Evolutionary conservation across 2,329 filamentous ascomycete genomes (phyloP).

Genomic region (Monilinia laxa): DNA sequence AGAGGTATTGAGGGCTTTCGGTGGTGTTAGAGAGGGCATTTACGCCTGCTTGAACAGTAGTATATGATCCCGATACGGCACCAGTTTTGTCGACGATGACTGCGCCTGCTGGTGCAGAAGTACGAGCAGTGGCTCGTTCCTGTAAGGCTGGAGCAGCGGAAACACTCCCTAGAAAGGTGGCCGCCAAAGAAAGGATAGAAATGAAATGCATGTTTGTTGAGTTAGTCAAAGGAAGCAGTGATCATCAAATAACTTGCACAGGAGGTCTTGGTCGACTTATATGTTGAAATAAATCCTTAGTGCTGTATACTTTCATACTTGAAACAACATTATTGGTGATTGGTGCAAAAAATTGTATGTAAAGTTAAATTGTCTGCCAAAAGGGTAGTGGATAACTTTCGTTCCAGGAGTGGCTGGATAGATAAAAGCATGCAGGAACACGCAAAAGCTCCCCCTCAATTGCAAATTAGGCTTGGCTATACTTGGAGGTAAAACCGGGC

Average conservation of each 20-base stretch:
- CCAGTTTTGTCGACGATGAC: conserved; percentile 46
- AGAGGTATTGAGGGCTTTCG: conserved; percentile 51
- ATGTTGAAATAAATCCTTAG: neutral
- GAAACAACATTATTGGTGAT: neutral
- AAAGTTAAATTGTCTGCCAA: neutral
- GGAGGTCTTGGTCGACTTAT: neutral
- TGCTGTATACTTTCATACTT: conserved; percentile 7
- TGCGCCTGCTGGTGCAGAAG: conserved; percentile 47
- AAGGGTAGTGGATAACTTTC: neutral
- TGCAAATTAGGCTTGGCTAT: neutral
- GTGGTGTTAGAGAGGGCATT: conserved; percentile 45
- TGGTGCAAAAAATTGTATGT: conserved; percentile 5
- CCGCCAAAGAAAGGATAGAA: conserved; percentile 10
- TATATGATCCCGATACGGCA: conserved; percentile 36
- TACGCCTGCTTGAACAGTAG: conserved; percentile 30
- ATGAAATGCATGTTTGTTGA: conserved; percentile 11
- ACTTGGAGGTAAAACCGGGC: neutral
- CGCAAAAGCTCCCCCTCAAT: neutral
- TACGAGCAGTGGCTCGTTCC: conserved; percentile 35
- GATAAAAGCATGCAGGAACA: neutral
- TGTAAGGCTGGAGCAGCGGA: conserved; percentile 14
- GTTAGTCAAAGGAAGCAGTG: neutral
- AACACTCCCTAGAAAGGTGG: conserved; percentile 1
- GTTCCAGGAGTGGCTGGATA: neutral
- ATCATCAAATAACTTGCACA: neutral